Conservation (phyloP, 306 rosid genomes). For the Vicia faba region DNA sequence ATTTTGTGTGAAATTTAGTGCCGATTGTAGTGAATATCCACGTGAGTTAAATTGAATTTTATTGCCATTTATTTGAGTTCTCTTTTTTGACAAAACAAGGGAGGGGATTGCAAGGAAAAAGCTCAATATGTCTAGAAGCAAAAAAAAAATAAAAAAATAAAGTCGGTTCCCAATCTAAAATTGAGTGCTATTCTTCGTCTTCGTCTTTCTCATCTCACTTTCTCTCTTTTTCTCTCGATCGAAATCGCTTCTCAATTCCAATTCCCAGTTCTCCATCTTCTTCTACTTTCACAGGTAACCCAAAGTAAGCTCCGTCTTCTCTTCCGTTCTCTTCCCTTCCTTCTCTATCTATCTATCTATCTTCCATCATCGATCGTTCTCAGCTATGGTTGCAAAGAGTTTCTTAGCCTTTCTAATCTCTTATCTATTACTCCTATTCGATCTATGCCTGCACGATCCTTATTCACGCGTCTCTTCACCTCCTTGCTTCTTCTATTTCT, state of each 20-base stretch:
- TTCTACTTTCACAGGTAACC: constrained; percentile 6
- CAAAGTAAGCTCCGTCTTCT: not conserved
- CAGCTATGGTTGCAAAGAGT: not conserved
- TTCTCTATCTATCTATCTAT: not conserved
- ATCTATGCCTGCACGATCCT: constrained; percentile 21
- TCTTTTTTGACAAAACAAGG: not conserved
- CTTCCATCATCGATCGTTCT: not conserved
- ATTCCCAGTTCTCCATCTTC: not conserved
- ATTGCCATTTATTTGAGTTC: no score
- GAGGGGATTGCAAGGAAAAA: constrained; percentile 14
- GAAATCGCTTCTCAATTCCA: not conserved
- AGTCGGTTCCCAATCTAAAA: constrained; percentile 12
- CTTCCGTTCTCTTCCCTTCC: not conserved
- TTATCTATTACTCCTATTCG: constrained; percentile 2
- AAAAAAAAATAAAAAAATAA: not conserved
- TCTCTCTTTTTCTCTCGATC: not conserved
- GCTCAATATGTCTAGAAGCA: constrained; percentile 16
- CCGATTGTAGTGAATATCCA: no score
- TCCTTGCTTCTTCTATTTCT: not conserved
- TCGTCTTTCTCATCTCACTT: not conserved
- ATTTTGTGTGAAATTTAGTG: no score
- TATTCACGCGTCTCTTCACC: not conserved
- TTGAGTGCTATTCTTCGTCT: not conserved
- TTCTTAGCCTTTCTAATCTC: constrained; percentile 23
- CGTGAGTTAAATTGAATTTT: no score